Evolutionary conservation across 306 rosid species (phyloP), one percentile per base, ranked within the genome.

Genomic region (Corylus heterophylla): DNA sequence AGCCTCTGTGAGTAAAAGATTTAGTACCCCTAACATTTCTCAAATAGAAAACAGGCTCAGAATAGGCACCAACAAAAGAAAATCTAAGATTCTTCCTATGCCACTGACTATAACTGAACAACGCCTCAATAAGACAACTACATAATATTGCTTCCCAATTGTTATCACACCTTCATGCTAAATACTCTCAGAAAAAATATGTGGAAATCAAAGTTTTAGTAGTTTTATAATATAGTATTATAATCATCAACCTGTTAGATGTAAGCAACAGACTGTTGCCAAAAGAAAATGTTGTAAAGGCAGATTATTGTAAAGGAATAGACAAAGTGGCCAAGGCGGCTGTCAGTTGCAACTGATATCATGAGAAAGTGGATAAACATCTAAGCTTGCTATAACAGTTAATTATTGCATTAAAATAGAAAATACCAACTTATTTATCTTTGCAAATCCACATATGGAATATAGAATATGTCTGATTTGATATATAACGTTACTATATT

Each of bases 401-500:
- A 63, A 63, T 31, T 63, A 35, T 45, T 31, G 44, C 45, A 31
- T 63, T 12, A 63, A 8, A 63, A 10, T 14, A 14, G 12, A 12
- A 62, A 63, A 31, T 29, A 31, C 45, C 69, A 63, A 31, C 45
- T 6, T 63, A 31, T 29, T 31, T 63, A 31, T 31, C 11, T 12
- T 63, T 1, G 45, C 18, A 13, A 63, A 63, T 29, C 69, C 45
- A 31, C 42, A 4, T 1, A 16, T 13, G 45, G 49, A 18, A 39
- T 17, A 45, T 17, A 17, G 71, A 17, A 39, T 63, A 35, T 66
- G 8, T 14, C 71, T 66, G 1, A 39, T 37, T 66, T 20, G 66
- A 59, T 20, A 45, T 27, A 67, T 44, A n/a, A 67, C 42, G 42
- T 39, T 69, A 63, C 73, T 49, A 64, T 76, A 61, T 70, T 79